Percentiles rank a stretch among this genome's conserved stretches.
These are phyloP conservation scores for Trichosporon ovoides DNA, from an alignment of 1,284 basidiomycete species.

Conservation along the genomic window DNA sequence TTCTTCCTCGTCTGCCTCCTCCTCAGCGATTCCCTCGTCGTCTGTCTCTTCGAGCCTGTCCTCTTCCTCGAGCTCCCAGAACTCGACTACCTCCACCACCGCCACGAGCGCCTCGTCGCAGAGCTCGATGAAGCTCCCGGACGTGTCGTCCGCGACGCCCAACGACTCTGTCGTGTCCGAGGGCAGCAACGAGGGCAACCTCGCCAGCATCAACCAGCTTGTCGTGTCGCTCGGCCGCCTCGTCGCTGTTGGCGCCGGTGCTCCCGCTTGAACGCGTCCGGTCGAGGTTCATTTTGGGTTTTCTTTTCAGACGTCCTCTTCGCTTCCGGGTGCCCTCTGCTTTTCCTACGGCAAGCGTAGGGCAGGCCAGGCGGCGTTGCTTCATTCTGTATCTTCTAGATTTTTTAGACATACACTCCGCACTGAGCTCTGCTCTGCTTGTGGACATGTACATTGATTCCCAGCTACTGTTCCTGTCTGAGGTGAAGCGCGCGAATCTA, in stretches of 20 bases:
- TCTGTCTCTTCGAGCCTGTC: background rate
- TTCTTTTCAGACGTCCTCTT: no score
- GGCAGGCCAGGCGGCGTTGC: no score
- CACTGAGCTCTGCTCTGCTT: no score
- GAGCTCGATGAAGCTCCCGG: constrained; percentile 7
- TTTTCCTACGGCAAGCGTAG: no score
- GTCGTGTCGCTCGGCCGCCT: constrained; percentile 38
- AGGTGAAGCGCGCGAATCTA: no score
- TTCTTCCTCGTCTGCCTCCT: constrained; percentile 10
- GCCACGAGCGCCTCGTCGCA: constrained; percentile 6
- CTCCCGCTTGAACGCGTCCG: background rate
- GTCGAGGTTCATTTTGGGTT: background rate
- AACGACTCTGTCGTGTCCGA: constrained; percentile 9
- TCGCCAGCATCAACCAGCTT: constrained; percentile 34
- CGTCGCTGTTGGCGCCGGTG: constrained; percentile 30
- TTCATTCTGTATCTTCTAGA: no score
- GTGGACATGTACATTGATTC: no score
- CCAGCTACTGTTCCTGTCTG: no score
- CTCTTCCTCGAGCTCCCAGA: background rate
- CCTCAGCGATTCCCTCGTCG: constrained; percentile 2
- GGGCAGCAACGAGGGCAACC: constrained; percentile 20
- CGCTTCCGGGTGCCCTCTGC: no score
- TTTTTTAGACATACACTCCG: no score
- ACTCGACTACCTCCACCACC: constrained; percentile 15
- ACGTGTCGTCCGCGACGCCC: background rate